A percentile compares a stretch with the other conserved stretches of the same genome.
phyloP scores from a whole-genome alignment of 371 early-diverging fungal genomes.

The Lichtheimia ramosa region DNA sequence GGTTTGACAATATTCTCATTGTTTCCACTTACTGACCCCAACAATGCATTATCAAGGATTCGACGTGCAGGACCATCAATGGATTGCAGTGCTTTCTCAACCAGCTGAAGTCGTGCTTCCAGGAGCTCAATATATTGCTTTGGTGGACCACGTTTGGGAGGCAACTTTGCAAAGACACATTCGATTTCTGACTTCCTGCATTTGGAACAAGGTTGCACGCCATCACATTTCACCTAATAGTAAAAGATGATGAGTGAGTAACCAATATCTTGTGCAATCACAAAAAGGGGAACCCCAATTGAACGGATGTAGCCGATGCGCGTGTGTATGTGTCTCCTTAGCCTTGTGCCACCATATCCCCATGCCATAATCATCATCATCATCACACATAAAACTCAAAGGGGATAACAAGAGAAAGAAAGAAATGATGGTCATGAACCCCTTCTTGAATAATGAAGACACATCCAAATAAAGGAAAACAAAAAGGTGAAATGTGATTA shows the following conservation, averaged over 20 bases:
- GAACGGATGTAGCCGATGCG: not conserved
- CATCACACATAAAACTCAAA: not conserved
- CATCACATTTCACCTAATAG: constrained; percentile 53
- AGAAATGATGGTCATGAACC: constrained; percentile 11
- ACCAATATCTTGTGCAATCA: too few relatives aligned
- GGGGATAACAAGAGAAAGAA: constrained; percentile 8
- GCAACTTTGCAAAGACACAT: constrained; percentile 46
- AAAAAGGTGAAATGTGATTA: constrained; percentile 9
- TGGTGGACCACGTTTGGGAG: constrained; percentile 47
- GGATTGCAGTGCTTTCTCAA: constrained; percentile 36
- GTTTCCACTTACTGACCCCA: not conserved
- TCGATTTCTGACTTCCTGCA: constrained; percentile 35
- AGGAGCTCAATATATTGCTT: constrained; percentile 48
- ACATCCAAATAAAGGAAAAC: too few relatives aligned
- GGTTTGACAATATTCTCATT: not conserved
- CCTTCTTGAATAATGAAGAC: not conserved
- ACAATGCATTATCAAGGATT: constrained; percentile 23
- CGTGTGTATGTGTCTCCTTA: not conserved
- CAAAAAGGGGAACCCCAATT: too few relatives aligned
- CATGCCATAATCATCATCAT: not conserved
- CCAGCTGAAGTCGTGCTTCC: constrained; percentile 33
- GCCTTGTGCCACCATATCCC: not conserved
- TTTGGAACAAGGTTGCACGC: constrained; percentile 47
- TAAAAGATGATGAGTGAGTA: not conserved
- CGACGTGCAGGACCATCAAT: constrained; percentile 26